These are phyloP conservation scores for Aspergillus vadensis DNA, from an alignment of 2,329 filamentous ascomycete species.

Conservation along the genomic window DNA sequence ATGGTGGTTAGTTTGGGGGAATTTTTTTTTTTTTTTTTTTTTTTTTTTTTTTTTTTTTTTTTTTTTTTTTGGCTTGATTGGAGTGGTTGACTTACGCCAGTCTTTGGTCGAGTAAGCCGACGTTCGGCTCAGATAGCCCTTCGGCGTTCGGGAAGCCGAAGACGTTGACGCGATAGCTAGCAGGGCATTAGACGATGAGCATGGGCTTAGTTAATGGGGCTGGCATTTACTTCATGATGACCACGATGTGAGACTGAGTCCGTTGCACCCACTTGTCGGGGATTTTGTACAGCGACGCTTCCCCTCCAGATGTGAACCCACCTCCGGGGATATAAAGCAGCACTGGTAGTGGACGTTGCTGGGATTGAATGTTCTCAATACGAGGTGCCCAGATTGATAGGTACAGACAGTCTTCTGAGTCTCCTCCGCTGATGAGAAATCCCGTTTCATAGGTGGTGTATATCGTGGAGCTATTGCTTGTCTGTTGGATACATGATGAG, in stretches of 20 bases:
- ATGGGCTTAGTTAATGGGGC: not conserved
- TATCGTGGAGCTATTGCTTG: slow-evolving; percentile 18
- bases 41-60: no score
- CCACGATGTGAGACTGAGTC: slow-evolving; percentile 20
- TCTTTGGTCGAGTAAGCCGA: slow-evolving; percentile 23
- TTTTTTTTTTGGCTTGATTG: not conserved
- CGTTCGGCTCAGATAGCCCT: slow-evolving; percentile 17
- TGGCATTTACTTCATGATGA: slow-evolving; percentile 19
- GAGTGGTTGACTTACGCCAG: not conserved
- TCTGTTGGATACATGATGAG: slow-evolving; percentile 14
- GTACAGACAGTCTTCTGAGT: slow-evolving; percentile 24
- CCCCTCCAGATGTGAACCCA: slow-evolving; percentile 13
- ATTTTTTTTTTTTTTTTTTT: no score
- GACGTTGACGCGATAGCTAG: slow-evolving; percentile 23
- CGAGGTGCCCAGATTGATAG: slow-evolving; percentile 24
- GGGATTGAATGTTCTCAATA: not conserved
- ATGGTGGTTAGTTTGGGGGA: not conserved
- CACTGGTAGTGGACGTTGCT: slow-evolving; percentile 9
- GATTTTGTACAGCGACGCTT: slow-evolving; percentile 12
- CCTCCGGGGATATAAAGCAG: slow-evolving; percentile 27
- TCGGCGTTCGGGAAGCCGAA: slow-evolving; percentile 25
- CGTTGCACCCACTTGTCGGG: slow-evolving; percentile 21
- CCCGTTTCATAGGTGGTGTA: slow-evolving; percentile 19
- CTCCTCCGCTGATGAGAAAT: slow-evolving; percentile 8
- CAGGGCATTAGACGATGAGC: accelerated